Conservation (phyloP, 2,329 filamentous ascomycete genomes). For the Stemphylium vesicarium region DNA sequence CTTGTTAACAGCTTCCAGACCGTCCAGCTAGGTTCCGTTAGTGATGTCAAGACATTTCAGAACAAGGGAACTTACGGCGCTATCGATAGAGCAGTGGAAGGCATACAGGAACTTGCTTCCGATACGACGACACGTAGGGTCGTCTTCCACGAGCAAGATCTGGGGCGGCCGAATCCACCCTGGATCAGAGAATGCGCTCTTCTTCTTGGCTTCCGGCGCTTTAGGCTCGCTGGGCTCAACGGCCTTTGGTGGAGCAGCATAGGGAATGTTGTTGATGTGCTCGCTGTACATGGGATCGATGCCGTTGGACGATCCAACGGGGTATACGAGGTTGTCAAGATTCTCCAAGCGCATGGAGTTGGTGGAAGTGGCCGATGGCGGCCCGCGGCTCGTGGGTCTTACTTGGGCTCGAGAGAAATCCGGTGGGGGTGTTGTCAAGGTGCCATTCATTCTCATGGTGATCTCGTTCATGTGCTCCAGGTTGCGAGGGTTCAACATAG, state of each 20-base stretch:
- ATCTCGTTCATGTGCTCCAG: slow-evolving; percentile 70
- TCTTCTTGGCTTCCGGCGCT: slow-evolving; percentile 63
- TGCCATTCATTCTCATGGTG: slow-evolving; percentile 61
- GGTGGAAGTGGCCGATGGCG: slow-evolving; percentile 57
- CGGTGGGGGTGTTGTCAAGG: slow-evolving; percentile 63
- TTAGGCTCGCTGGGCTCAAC: slow-evolving; percentile 57
- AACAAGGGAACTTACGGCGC: slow-evolving; percentile 58
- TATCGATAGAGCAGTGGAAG: slow-evolving; percentile 68
- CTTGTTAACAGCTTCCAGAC: slow-evolving; percentile 88
- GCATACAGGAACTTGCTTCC: slow-evolving; percentile 71
- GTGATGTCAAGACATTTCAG: slow-evolving; percentile 4
- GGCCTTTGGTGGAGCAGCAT: slow-evolving; percentile 73
- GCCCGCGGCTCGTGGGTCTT: slow-evolving; percentile 53
- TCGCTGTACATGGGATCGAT: slow-evolving; percentile 96
- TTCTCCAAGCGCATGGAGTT: slow-evolving; percentile 63
- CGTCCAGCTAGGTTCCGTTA: slow-evolving; percentile 69
- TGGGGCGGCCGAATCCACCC: slow-evolving; percentile 73
- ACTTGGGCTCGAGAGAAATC: slow-evolving; percentile 58
- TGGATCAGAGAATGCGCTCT: slow-evolving; percentile 66
- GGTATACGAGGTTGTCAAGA: slow-evolving; percentile 80
- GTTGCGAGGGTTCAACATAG: slow-evolving; percentile 67
- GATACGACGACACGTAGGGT: slow-evolving; percentile 70
- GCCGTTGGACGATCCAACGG: slow-evolving; percentile 86
- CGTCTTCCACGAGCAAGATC: slow-evolving; percentile 88
- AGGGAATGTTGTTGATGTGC: slow-evolving; percentile 93